Evolutionary conservation across 2,329 filamentous ascomycete genomes (phyloP).

Genomic region (Nigrospora sphaerica): DNA sequence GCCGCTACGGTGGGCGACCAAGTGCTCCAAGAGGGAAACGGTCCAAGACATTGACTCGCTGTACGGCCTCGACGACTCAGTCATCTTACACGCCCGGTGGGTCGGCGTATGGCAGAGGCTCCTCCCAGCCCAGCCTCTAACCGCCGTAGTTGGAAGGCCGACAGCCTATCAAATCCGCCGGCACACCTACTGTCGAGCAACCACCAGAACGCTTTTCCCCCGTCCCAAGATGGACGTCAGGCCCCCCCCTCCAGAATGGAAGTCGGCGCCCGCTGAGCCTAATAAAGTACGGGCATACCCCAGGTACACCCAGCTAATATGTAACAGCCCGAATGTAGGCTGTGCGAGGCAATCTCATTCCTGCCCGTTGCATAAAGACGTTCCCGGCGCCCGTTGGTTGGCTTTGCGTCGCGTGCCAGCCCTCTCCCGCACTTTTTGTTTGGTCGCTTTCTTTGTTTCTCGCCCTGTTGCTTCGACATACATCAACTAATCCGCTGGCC

Average conservation of each 20-base stretch:
- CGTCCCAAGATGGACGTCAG: conserved; percentile 17
- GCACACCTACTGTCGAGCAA: conserved; percentile 13
- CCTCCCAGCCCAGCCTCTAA: conserved; percentile 33
- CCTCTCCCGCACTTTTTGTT: background rate
- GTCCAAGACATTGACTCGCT: conserved; percentile 42
- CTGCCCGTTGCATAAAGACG: conserved; percentile 16
- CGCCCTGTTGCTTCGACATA: conserved; percentile 1
- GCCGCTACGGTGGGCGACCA: conserved; percentile 20
- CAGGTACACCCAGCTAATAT: too few species aligned
- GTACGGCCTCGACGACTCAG: conserved; percentile 22
- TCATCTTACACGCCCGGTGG: conserved; percentile 34
- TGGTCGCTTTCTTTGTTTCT: conserved; percentile 11
- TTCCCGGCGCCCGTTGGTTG: conserved; percentile 15
- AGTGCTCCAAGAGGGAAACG: conserved; percentile 21
- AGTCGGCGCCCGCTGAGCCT: conserved; percentile 20
- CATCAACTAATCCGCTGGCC: conserved; percentile 18
- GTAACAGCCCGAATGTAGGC: conserved; percentile 1
- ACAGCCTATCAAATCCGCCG: conserved; percentile 36
- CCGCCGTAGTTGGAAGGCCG: conserved; percentile 27
- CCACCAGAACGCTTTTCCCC: background rate
- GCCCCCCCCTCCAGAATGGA: conserved; percentile 8
- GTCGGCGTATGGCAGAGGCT: conserved; percentile 18
- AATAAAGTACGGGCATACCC: conserved; percentile 10
- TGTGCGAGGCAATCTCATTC: conserved; percentile 15
- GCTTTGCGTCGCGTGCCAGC: background rate